phyloP scores from a whole-genome alignment of 2,329 filamentous ascomycete genomes.

The Paraphoma sp. region DNA sequence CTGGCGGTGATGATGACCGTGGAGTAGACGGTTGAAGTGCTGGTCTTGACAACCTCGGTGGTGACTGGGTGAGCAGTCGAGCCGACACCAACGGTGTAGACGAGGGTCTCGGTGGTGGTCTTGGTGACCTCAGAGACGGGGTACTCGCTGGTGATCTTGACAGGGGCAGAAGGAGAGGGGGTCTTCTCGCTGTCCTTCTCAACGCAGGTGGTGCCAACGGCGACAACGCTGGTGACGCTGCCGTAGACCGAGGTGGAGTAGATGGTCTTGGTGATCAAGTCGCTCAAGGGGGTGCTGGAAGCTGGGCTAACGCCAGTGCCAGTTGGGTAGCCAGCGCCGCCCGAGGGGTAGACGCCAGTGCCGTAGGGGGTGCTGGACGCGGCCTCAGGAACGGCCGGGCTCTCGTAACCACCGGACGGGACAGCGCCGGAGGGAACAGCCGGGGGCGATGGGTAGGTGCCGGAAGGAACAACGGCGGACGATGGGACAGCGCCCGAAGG shows the following conservation, averaged over 20 bases:
- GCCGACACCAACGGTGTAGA: constrained; percentile 51
- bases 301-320: constrained; percentile 42
- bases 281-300: constrained; percentile 46
- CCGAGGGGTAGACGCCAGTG: constrained; percentile 9
- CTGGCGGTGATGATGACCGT: constrained; percentile 37
- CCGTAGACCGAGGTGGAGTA: constrained; percentile 53
- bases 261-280: constrained; percentile 49
- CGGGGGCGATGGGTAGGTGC: not conserved
- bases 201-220: constrained; percentile 54
- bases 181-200: constrained; percentile 31
- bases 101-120: constrained; percentile 51
- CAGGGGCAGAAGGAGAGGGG: constrained; percentile 15
- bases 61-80: constrained; percentile 55
- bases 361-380: not conserved
- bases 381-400: constrained; percentile 1
- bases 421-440: constrained; percentile 19
- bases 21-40: constrained; percentile 42
- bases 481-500: not conserved
- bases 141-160: constrained; percentile 20
- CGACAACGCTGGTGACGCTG: constrained; percentile 48
- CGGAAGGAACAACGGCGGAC: not conserved
- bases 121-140: constrained; percentile 37
- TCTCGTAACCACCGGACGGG: constrained; percentile 3
- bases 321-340: constrained; percentile 21
- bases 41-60: constrained; percentile 39